Conservation (phyloP, 768 basidiomycete genomes). For the Amanita phalloides region DNA sequence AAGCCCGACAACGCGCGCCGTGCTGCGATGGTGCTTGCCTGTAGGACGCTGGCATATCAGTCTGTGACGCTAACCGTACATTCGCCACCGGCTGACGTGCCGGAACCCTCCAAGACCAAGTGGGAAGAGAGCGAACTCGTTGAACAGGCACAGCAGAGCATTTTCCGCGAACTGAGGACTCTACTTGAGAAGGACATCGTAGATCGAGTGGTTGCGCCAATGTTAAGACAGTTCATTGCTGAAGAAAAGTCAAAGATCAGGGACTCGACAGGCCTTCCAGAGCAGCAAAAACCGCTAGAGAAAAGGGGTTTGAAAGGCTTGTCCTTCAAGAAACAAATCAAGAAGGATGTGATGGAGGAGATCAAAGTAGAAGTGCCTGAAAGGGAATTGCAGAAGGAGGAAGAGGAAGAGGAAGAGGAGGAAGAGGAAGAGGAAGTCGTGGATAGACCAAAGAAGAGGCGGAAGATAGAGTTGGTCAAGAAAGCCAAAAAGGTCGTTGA, state of each 20-base stretch:
- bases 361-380: slow-evolving; percentile 16
- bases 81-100: slow-evolving; percentile 24
- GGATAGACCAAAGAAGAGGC: slow-evolving; percentile 47
- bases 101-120: slow-evolving; percentile 27
- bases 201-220: slow-evolving; percentile 46
- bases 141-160: slow-evolving; percentile 40
- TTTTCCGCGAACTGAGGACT: slow-evolving; percentile 43
- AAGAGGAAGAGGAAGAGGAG: slow-evolving; percentile 16
- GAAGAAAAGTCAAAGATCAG: slow-evolving; percentile 46
- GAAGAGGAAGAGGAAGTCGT: slow-evolving; percentile 23
- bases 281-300: slow-evolving; percentile 17
- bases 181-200: slow-evolving; percentile 56
- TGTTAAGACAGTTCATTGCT: slow-evolving; percentile 39
- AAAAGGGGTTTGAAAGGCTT: slow-evolving; percentile 34
- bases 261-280: slow-evolving; percentile 6
- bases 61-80: slow-evolving; percentile 46
- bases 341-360: slow-evolving; percentile 29
- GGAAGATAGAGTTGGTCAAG: slow-evolving; percentile 34
- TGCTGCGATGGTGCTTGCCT: slow-evolving; percentile 52
- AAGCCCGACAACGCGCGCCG: slow-evolving; percentile 51
- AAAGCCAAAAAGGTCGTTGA: slow-evolving; percentile 27
- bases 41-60: slow-evolving; percentile 47
- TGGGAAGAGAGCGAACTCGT: slow-evolving; percentile 47
- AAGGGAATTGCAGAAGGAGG: slow-evolving; percentile 17
- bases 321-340: slow-evolving; percentile 37